Evolutionary conservation across 805 yeast genomes (phyloP).

Genomic region (Maudiozyma saulgeensis): DNA sequence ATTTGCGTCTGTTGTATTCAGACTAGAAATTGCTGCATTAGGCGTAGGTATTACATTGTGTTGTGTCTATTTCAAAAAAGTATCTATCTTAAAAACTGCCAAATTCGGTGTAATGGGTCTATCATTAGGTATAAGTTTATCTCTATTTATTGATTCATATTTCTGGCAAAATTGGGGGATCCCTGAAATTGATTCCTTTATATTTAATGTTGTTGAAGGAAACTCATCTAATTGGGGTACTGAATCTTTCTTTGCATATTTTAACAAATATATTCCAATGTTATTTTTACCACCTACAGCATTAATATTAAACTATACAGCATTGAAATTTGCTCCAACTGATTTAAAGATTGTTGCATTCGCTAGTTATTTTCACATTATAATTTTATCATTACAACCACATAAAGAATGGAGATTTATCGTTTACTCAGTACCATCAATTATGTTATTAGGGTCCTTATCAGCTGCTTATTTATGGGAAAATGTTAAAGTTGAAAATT

Average conservation of each 20-base stretch:
- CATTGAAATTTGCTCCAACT: constrained; percentile 30
- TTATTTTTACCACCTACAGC: constrained; percentile 40
- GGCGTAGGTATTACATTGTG: constrained; percentile 40
- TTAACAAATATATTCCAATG: constrained; percentile 35
- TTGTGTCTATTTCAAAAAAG: constrained; percentile 37
- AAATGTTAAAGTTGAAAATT: constrained; percentile 19
- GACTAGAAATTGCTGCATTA: constrained; percentile 60
- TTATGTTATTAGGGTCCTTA: constrained; percentile 54
- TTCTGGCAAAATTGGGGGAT: constrained; percentile 59
- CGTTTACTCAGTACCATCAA: constrained; percentile 60
- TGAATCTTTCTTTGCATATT: constrained; percentile 66
- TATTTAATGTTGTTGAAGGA: constrained; percentile 70
- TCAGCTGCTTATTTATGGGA: constrained; percentile 40
- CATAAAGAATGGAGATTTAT: constrained; percentile 95
- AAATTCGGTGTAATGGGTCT: constrained; percentile 40
- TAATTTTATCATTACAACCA: constrained; percentile 65
- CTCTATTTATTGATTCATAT: constrained; percentile 53
- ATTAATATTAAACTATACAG: constrained; percentile 32
- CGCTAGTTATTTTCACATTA: constrained; percentile 47
- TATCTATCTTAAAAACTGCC: constrained; percentile 33
- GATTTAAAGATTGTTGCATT: constrained; percentile 38
- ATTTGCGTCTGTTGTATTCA: constrained; percentile 56
- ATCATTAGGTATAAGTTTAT: constrained; percentile 35
- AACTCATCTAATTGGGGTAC: constrained; percentile 75
- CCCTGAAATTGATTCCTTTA: constrained; percentile 69